Evolutionary conservation across 2,329 filamentous ascomycete species (phyloP).

Genomic region (Colletotrichum tamarilloi): DNA sequence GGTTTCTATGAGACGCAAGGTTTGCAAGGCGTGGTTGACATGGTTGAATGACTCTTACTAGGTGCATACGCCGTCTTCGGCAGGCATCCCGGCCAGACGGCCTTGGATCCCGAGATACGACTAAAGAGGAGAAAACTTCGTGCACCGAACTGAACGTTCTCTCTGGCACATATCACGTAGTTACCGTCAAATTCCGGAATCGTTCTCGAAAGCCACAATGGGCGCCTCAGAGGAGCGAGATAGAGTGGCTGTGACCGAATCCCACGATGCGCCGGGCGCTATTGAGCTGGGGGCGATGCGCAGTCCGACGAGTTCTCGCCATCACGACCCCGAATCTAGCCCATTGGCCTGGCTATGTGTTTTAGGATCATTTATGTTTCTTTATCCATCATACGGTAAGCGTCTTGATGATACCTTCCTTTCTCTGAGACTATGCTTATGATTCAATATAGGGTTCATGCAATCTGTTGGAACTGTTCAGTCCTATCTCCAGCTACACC

Average conservation of each 20-base stretch:
- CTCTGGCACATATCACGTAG: neutral
- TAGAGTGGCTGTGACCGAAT: neutral
- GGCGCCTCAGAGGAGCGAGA: neutral
- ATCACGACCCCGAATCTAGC: slow-evolving; percentile 26
- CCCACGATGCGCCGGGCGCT: neutral
- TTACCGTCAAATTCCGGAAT: neutral
- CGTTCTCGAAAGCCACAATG: neutral
- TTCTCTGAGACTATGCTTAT: neutral
- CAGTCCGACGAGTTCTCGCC: neutral
- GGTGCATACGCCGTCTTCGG: slow-evolving; percentile 6
- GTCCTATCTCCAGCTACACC: slow-evolving; percentile 56
- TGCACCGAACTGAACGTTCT: no score
- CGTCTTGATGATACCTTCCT: fast-evolving
- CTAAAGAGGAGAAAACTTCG: neutral
- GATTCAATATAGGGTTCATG: slow-evolving; percentile 52
- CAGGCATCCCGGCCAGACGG: neutral
- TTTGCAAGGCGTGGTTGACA: slow-evolving; percentile 3
- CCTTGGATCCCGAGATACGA: neutral
- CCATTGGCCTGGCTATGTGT: slow-evolving; percentile 32
- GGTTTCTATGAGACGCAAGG: neutral
- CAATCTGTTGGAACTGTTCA: slow-evolving; percentile 60
- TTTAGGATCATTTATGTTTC: slow-evolving; percentile 28
- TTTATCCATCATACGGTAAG: slow-evolving; percentile 33
- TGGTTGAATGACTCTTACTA: slow-evolving; percentile 20
- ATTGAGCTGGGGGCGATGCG: neutral